These are phyloP conservation scores for Desmodesmus armatus DNA, from an alignment of 139 green algal genomes.

Conservation along the genomic window DNA sequence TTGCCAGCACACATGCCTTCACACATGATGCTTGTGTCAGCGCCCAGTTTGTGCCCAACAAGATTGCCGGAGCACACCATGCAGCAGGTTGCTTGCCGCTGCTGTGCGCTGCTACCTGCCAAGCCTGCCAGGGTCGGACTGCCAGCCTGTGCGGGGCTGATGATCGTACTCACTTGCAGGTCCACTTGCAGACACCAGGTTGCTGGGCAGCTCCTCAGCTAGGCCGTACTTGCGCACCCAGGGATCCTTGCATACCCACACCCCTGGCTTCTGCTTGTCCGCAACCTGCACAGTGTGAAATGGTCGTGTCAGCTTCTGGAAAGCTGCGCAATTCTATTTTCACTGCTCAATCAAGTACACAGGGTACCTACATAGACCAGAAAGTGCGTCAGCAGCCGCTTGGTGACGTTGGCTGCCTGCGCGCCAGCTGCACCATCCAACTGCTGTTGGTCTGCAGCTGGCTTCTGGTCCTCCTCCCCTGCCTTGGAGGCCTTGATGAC, in stretches of 20 bases:
- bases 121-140: no score
- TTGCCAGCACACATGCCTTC: no score
- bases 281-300: conserved; percentile 13
- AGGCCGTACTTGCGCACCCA: conserved; percentile 40
- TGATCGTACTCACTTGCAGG: conserved; percentile 2
- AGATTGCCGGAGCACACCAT: no score
- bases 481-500: neutral
- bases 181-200: neutral
- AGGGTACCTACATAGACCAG: conserved; percentile 26
- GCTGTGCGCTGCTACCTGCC: no score
- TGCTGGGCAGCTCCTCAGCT: neutral
- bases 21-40: neutral
- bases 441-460: conserved; percentile 43
- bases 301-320: neutral
- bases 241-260: conserved; percentile 38
- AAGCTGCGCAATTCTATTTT: neutral
- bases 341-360: neutral
- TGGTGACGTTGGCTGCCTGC: conserved; percentile 5
- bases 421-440: neutral
- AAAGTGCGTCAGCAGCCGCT: conserved; percentile 30
- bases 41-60: no score
- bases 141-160: no score
- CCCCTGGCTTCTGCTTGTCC: conserved; percentile 36
- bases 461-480: neutral
- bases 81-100: neutral